Base-by-base conservation (phyloP, 2,329 filamentous ascomycete genomes). In the Xylaria arbuscula region DNA sequence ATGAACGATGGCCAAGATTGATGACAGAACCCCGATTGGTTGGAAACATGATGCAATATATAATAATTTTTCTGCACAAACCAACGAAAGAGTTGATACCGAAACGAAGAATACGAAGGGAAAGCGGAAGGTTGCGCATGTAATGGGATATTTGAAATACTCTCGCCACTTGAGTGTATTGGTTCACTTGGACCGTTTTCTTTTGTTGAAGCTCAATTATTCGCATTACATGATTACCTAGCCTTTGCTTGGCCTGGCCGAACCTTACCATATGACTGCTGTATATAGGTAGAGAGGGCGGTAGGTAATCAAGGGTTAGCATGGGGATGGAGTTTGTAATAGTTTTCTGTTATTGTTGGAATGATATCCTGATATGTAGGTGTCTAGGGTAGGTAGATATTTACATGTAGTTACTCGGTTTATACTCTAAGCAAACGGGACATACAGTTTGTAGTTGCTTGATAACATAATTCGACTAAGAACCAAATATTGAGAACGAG, bases 351-450 rank as follows among this genome's bases (percentile, higher is more conserved):
- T 54, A 13, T 34, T 28, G 42, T 24, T 42, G 38, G 9, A 11
- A 54, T 64, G 64, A 60, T 60, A 60, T 60, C 36, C 42, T n/a
- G 55, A 15, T 22, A 42, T 28, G 38, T 62, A n/a, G 22, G 40
- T 53, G 47, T 17, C 50, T 47, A 34, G 34, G 45, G 66, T n/a
- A 48, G 15, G 28, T 48, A 51, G 28, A 28, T 28, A 28, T 28
- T n/a, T n/a, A n/a, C n/a, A 53, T 54, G 19, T 48, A 56, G 45
- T 17, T 62, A 17, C 48, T 58, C 58, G 63, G 32, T 51, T 48
- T 61, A 69, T 69, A 69, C 59, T 55, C 59, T 47, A 32, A 50
- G 56, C 10, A 57, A 22, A 40, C 17, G 56, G 28, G 38, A 28
- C 28, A 28, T 28, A 28, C 28, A 28, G 5, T 28, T 28, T 28